Base-by-base conservation (phyloP, 345 rosid genomes). In the Sonneratia alba region DNA sequence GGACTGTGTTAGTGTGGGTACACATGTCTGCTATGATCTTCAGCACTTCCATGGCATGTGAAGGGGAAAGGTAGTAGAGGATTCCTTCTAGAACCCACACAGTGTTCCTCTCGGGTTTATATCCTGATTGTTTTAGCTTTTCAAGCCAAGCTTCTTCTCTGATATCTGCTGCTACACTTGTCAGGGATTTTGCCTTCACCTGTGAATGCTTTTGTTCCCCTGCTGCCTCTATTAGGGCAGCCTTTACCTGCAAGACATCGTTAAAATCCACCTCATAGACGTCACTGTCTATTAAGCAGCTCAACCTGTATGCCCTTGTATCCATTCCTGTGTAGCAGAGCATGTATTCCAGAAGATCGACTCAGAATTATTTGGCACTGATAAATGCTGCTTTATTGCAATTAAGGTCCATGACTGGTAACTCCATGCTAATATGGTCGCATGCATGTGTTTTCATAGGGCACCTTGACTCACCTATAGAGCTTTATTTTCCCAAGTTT, bases 1-100 rank as follows among this genome's bases (percentile, higher is more conserved):
- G 96, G 79, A 88, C 86, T 15, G 95, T 89, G 67, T 83, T 81
- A 72, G 88, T 82, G 49, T 83, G 77, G 55, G 74, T 70, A 48
- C 97, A 81, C 78, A 86, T 85, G 55, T 87, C 88, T 62, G 96
- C 97, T 77, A 94, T 86, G 84, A 83, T 78, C 73, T 88, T 86
- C 82, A 94, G 88, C 57, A 94, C 93, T 77, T 94, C 91, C 95
- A 84, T 87, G 69, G 98, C 97, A 34, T 91, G 85, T 66, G 88
- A 78, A 56, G 90, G 87, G 56, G 90, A 81, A 19, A 91, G 91
- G 81, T 94, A 94, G 80, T 94, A 94, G 59, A 93, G 84, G 79
- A 91, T 89, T 21, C 98, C 95, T 85, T 94, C 97, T 67, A 91
- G 87, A 82, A 94, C 89, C 98, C 98, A 94, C 53, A 94, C 84